Base-by-base conservation (phyloP, 805 yeast species). In the Metschnikowia colocasiae region DNA sequence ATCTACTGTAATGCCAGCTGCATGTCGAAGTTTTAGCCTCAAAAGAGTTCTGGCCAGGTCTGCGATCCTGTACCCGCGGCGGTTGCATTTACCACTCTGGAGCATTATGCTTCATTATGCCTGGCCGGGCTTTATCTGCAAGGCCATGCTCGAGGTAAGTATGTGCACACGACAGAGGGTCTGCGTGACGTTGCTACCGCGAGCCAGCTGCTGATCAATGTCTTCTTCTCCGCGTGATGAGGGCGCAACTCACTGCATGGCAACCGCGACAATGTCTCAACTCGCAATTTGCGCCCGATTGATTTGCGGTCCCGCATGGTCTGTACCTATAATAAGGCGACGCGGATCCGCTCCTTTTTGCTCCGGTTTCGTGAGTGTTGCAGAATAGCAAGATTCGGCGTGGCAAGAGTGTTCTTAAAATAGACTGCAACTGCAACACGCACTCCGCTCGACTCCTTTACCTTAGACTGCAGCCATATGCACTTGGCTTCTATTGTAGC, bases 201-300 rank as follows among this genome's bases (percentile, higher is more conserved):
- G 30, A 23, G 23, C 34, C 38, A 20, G 16, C 26, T 38, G 31
- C 32, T 16, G 23, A 39, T 30, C 34, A 19, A 27, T 39, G 32
- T 18, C 41, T 19, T 38, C 41, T 38, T 39, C 42, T 19, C 34
- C 42, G 42, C 42, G 33, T 39, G 34, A 13, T 6, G 33, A 19
- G 33, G 38, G 25, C 18, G 42, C 42, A 38, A 31, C 31, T 9
- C 40, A 18, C 15, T 37, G 40, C 41, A 38, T 38, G 31, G 27
- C 38, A 35, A 35, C 38, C 40, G 40, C n/a, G 40, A 36, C 29
- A 15, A 9, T 36, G 30, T 36, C 30, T 36, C 20, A 25, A 20
- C 12, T n/a, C 20, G 10, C 16, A n/a, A 36, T 36, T 36, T 36
- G 40, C 30, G 29, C 40, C 40, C 30, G 20, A 13, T 34, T 20